Base-by-base conservation (phyloP, 148 eudicot species). In the Pouteria glomerata region DNA sequence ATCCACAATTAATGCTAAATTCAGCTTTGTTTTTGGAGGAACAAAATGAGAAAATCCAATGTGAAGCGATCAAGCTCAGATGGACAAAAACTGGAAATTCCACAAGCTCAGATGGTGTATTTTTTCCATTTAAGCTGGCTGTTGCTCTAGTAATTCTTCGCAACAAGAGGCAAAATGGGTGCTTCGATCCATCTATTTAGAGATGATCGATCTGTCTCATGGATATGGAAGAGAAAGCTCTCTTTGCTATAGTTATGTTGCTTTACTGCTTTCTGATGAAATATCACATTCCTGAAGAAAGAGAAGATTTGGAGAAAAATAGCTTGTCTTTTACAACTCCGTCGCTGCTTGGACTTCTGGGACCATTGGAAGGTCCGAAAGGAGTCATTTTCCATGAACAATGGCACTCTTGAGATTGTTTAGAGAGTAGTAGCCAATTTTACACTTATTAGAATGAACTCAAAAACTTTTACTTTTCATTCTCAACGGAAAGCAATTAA, bases 381-480 rank as follows among this genome's bases (percentile, higher is more conserved):
- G 29, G 71, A 77, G 83, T 85, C 83, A 26, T 77, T 77, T 78
- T 84, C 71, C 30, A 69, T 73, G 75, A 76, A 60, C 72, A 59
- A 68, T 31, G 42, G 62, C 24, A 26, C 41, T 56, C 24, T 45
- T 52, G 57, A 15, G 30, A 18, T 8, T 12, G 42, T 35, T 11
- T 68, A 33, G 57, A 69, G 29, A 23, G 61, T 35, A 53, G 21
- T 21, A 51, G 42, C 23, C 19, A 19, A 18, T 37, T 69, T 11
- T 3, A 24, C 48, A 18, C 33, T n/a, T n/a, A n/a, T n/a, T n/a
- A n/a, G n/a, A n/a, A n/a, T n/a, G n/a, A n/a, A 21, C 27, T 51
- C 1, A 23, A 16, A 42, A 41, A 1, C n/a, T 69, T 26, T 10
- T n/a, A 0, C 47, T 15, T 8, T 34, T 34, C 13, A 1, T 5